These are phyloP conservation scores for Colletotrichum cuscutae DNA, from an alignment of 2,329 filamentous ascomycete genomes.

Conservation along the genomic window DNA sequence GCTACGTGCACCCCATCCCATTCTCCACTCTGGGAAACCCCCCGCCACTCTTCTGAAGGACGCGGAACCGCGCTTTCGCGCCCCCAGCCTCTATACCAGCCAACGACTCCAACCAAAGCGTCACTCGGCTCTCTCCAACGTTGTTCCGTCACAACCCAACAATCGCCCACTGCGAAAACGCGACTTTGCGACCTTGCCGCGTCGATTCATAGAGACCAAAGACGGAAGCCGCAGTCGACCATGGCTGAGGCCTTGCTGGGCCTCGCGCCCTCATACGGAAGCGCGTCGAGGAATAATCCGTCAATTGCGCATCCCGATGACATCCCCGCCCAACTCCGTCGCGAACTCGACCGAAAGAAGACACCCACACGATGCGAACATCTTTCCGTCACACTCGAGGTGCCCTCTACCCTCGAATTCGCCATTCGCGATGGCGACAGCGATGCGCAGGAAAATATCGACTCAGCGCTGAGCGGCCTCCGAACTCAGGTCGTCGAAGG, in stretches of 20 bases:
- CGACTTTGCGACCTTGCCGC: conserved; percentile 9
- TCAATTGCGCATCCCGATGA: conserved; percentile 55
- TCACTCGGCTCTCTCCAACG: conserved; percentile 4
- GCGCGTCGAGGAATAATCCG: conserved; percentile 41
- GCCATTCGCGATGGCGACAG: conserved; percentile 50
- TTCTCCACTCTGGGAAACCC: not conserved
- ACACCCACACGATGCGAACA: conserved; percentile 62
- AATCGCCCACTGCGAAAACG: conserved; percentile 27
- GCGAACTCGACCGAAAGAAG: conserved; percentile 52
- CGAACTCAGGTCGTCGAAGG: conserved; percentile 36
- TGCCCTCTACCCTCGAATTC: conserved; percentile 57
- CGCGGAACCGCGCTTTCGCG: conserved; percentile 14
- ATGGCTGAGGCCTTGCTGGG: conserved; percentile 43
- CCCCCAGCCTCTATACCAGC: not conserved
- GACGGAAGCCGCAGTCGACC: not conserved
- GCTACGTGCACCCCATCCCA: conserved; percentile 11
- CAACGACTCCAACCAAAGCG: conserved; percentile 13
- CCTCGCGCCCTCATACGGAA: conserved; percentile 33
- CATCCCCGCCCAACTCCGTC: conserved; percentile 56
- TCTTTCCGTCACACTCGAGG: conserved; percentile 56
- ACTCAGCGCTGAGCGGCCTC: conserved; percentile 47
- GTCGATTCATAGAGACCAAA: not conserved
- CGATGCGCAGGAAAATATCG: conserved; percentile 46
- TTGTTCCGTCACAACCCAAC: conserved; percentile 15
- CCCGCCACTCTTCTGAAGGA: not conserved